Base-by-base conservation (phyloP, 2,329 filamentous ascomycete species). In the Neurospora sp. region DNA sequence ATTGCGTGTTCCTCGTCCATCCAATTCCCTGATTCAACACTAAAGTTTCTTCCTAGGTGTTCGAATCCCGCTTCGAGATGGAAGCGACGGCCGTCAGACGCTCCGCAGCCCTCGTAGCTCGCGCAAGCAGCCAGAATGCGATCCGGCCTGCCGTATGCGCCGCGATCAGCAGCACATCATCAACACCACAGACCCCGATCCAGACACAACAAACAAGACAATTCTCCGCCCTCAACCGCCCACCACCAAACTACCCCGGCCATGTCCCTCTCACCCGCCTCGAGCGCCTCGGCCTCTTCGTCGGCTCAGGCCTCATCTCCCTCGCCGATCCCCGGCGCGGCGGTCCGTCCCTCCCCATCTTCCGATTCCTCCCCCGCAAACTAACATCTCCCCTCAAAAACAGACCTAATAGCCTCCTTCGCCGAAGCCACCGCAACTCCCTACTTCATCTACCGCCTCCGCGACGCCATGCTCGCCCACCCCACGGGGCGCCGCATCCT, bases 381-480 rank as follows among this genome's bases (percentile, higher is more conserved):
- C 28, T 28, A 28, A 28, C 4, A 28, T 28, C 28, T 28, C 28
- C 28, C 28, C 28, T 28, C 28, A 28, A 28, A 28, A 28, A 28
- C 28, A 28, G 96, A 99, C 82, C 89, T 99, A 74, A 96, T 99
- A 76, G 96, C 96, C 40, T 88, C 93, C 40, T 88, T 97, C n/a
- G 95, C 94, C 78, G 96, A 99, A 84, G 90, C 94, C 38, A 98
- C 96, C 3, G 93, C 94, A 28, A 93, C 94, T 10, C 96, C 96
- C 13, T 97, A 93, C 85, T 97, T 98, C 83, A 94, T 97, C 80
- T 89, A 92, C 81, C 92, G 93, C 70, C 92, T 99, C 23, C 93
- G 93, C 74, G 88, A 95, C 78, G 92, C 91, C 73, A 99, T 99
- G 96, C 92, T 99, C 69, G 83, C 88, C 38, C 84, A 90, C 73